Percentiles rank a stretch among this genome's conserved stretches.
Evolutionary conservation across 2,329 filamentous ascomycete genomes (phyloP).

Genomic region (Neonectria magnoliae): DNA sequence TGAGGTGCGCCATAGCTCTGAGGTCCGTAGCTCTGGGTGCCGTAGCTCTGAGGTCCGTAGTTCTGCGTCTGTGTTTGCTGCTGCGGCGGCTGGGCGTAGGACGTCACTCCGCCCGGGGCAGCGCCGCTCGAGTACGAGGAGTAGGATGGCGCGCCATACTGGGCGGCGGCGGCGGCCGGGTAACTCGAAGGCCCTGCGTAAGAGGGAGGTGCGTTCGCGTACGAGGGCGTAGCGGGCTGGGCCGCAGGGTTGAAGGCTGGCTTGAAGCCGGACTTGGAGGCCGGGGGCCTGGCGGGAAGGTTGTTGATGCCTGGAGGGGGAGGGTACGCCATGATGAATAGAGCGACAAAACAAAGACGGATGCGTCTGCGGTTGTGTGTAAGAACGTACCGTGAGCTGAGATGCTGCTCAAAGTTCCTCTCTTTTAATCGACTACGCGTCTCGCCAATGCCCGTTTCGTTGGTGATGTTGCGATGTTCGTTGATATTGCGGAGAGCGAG

Average conservation of each 20-base stretch:
- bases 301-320: slow-evolving; percentile 77
- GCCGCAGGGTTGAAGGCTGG: slow-evolving; percentile 60
- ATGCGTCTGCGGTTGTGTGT: slow-evolving; percentile 38
- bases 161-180: slow-evolving; percentile 48
- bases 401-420: slow-evolving; percentile 49
- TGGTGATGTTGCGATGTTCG: slow-evolving; percentile 2
- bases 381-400: slow-evolving; percentile 63
- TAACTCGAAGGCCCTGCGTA: slow-evolving; percentile 47
- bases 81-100: slow-evolving; percentile 38
- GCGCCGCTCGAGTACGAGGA: slow-evolving; percentile 48
- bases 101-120: slow-evolving; percentile 40
- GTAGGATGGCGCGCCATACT: slow-evolving; percentile 58
- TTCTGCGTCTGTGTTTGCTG: slow-evolving; percentile 34
- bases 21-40: slow-evolving; percentile 37
- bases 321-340: slow-evolving; percentile 86
- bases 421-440: not conserved
- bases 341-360: slow-evolving; percentile 40
- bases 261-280: slow-evolving; percentile 59
- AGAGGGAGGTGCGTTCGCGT: slow-evolving; percentile 44
- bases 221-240: slow-evolving; percentile 52
- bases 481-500: slow-evolving; percentile 4
- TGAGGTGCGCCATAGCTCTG: slow-evolving; percentile 65
- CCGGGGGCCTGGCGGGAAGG: slow-evolving; percentile 81
- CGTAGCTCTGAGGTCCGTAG: slow-evolving; percentile 40
- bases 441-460: slow-evolving; percentile 4